Base-by-base conservation (phyloP, 1,284 basidiomycete genomes). In the Pseudozyma sp. region DNA sequence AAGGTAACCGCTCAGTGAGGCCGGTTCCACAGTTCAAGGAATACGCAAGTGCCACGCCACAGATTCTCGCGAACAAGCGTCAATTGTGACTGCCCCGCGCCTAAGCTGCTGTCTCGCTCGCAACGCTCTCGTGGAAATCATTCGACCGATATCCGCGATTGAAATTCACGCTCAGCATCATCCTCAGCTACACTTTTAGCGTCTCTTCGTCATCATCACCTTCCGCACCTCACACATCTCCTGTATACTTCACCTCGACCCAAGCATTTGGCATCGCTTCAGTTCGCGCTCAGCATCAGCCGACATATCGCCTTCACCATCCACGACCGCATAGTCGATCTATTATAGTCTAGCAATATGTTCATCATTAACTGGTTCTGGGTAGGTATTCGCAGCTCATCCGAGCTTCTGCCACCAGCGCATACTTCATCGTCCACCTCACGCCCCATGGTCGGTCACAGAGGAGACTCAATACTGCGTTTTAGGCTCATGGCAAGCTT, bases 331-430 rank as follows among this genome's bases (percentile, higher is more conserved):
- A 21, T 25, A 21, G 34, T 53, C 35, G 21, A 50, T 35, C 54
- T 40, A 11, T 40, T 21, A 54, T 36, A 57, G 11, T 18, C n/a
- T 44, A 31, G 60, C 67, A 55, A 39, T 45, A 84, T 84, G 83
- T 84, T 80, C 68, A 83, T 84, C 65, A 73, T 84, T 69, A 83
- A 83, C 74, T 84, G 83, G 83, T 82, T 84, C 70, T 83, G 82
- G 83, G 82, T 84, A 75, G 45, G 82, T 79, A 47, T 48, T 35
- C 5, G 14, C 35, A 12, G 43, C 39, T 10, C 13, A 18, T 5
- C 14, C 8, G 11, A 3, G 5, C 25, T 34, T n/a, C 5, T 21
- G 35, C 2, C 39, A 39, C 19, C 38, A 43, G 34, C 1, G 19
- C 51, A 40, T 5, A 4, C 51, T 25, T 14, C 18, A 40, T 31